Evolutionary conservation across 768 basidiomycete species (phyloP).

Genomic region (Galerina marginata): DNA sequence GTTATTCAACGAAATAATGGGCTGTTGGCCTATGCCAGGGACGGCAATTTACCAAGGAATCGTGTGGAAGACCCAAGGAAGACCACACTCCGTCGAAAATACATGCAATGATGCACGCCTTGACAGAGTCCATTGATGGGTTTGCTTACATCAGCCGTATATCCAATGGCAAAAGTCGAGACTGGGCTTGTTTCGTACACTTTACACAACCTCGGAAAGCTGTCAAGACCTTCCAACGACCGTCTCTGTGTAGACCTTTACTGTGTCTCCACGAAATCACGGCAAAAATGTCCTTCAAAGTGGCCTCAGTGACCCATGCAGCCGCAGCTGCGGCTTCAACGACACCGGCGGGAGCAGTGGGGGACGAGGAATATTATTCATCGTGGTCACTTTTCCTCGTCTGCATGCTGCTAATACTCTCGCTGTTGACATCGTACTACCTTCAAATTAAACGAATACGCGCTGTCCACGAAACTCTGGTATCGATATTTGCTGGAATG

Average conservation of each 20-base stretch:
- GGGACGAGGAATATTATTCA: constrained; percentile 90
- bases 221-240: background rate
- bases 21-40: too few species aligned
- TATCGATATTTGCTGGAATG: constrained; percentile 96
- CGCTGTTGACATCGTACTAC: constrained; percentile 96
- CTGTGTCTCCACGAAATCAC: constrained; percentile 11
- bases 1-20: too few species aligned
- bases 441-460: constrained; percentile 96
- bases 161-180: constrained; percentile 1
- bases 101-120: too few species aligned
- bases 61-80: too few species aligned
- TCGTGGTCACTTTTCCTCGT: constrained; percentile 95
- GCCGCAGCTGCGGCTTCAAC: constrained; percentile 32
- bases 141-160: constrained; percentile 11
- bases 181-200: too few species aligned
- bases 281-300: constrained; percentile 39
- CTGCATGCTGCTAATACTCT: constrained; percentile 89
- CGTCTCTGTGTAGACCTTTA: constrained; percentile 27
- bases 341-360: constrained; percentile 48
- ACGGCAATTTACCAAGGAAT: too few species aligned
- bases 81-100: too few species aligned
- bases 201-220: background rate
- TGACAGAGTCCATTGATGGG: background rate
- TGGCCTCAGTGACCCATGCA: constrained; percentile 39
- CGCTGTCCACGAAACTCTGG: constrained; percentile 93